Evolutionary conservation across 352 stramenopile species (phyloP), one percentile per base, ranked within the genome.

Genomic region (Pythium biforme): DNA sequence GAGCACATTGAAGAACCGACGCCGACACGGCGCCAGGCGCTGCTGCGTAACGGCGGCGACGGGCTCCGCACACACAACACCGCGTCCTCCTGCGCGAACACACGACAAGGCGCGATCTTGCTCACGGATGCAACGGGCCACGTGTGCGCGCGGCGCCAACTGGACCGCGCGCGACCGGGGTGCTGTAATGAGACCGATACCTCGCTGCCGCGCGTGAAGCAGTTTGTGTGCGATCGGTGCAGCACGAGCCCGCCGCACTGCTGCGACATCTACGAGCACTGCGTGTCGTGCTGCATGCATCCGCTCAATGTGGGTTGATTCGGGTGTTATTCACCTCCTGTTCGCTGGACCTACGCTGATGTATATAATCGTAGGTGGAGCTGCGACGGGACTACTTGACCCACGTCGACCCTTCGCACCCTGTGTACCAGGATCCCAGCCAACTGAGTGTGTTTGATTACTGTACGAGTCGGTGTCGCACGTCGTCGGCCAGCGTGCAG

Each of bases 241-340:
- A 79, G 89, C 59, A 86, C 78, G 25, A 83, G 76, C 27, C 60
- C 80, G 14, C 83, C 83, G 20, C 83, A 92, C 39, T 92, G 83
- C 63, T 92, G 83, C 47, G 72, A 85, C 15, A 64, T 76, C 3
- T 90, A 76, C 49, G 80, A 90, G 55, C 78, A 87, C 59, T 90
- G 80, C 52, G 83, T 92, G 26, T 92, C 80, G 23, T 92, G 82
- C 59, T 92, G 83, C 61, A 90, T 92, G 83, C 75, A 88, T 50
- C 80, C 80, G n/a, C 73, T 86, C 5, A 89, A 92, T 60, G 79
- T 89, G 55, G 52, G 71, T 62, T 6, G 3, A 34, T 17, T 29
- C 19, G 26, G n/a, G 34, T 19, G 4, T 56, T 6, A 1, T 7
- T 31, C 4, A 22, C 19, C 20, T 14, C 34, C 34, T 19, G 8